A percentile compares a stretch with the other conserved stretches of the same genome.
Conservation (phyloP, 2,329 filamentous ascomycete genomes). For the Uncinocarpus reesii region DNA sequence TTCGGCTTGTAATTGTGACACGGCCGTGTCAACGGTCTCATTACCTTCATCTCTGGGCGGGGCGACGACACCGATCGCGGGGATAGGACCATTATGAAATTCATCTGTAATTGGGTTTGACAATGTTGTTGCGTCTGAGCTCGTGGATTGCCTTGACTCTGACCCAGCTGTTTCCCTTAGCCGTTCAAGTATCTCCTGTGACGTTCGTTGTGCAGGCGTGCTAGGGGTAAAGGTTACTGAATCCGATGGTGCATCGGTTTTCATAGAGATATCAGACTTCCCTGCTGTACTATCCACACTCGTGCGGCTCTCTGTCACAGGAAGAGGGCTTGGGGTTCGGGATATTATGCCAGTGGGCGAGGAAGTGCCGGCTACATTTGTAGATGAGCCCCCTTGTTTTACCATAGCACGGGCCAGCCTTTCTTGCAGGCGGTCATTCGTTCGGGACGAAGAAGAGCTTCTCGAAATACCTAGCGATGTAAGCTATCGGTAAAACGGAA, state of each 20-base stretch:
- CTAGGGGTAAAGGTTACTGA: constrained; percentile 26
- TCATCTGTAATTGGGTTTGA: background rate
- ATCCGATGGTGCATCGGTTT: constrained; percentile 17
- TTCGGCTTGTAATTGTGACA: constrained; percentile 42
- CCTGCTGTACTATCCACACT: constrained; percentile 26
- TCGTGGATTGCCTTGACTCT: constrained; percentile 1
- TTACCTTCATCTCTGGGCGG: constrained; percentile 11
- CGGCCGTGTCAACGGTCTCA: constrained; percentile 35
- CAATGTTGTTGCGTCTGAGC: background rate
- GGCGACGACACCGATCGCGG: constrained; percentile 17
- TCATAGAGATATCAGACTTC: constrained; percentile 20
- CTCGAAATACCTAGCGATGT: constrained; percentile 44
- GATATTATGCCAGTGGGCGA: constrained; percentile 43
- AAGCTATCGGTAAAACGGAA: constrained; percentile 4
- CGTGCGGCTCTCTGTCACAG: constrained; percentile 35
- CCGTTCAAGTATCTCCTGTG: constrained; percentile 20
- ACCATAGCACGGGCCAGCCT: constrained; percentile 78
- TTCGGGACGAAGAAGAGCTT: constrained; percentile 53
- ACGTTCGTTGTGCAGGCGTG: constrained; percentile 19
- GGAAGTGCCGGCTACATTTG: constrained; percentile 38
- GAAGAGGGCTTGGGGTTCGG: constrained; percentile 42
- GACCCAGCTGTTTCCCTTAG: background rate
- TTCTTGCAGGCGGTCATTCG: constrained; percentile 79
- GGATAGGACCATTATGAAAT: constrained; percentile 7
- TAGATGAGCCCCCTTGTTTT: constrained; percentile 49